Evolutionary conservation across 2,329 filamentous ascomycete genomes (phyloP).

Genomic region (Conoideocrella luteorostrata): DNA sequence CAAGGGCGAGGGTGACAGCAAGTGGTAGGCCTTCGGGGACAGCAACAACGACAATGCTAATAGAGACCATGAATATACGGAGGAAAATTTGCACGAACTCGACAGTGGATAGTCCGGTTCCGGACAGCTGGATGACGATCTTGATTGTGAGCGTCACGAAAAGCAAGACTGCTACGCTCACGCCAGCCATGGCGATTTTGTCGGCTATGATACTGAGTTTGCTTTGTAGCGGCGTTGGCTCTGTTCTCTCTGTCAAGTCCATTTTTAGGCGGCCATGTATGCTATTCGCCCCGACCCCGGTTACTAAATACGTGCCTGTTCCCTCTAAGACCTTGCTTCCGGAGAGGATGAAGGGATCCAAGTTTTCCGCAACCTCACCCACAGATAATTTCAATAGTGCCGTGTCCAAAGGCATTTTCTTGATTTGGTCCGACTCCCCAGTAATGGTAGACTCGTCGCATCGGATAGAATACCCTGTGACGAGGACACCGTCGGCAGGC

Average conservation of each 20-base stretch:
- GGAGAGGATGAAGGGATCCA: conserved; percentile 59
- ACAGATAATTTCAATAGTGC: not conserved
- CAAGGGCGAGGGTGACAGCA: conserved; percentile 60
- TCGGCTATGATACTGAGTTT: conserved; percentile 37
- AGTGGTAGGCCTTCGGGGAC: conserved; percentile 61
- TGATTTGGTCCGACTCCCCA: conserved; percentile 66
- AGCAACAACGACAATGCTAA: conserved; percentile 61
- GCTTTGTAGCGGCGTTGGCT: conserved; percentile 47
- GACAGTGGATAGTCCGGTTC: conserved; percentile 39
- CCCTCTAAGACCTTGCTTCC: conserved; percentile 42
- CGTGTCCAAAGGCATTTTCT: conserved; percentile 52
- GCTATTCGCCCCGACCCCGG: conserved; percentile 47
- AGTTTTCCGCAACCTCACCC: conserved; percentile 27
- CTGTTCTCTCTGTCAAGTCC: conserved; percentile 44
- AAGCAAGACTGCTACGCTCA: conserved; percentile 63
- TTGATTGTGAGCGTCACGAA: conserved; percentile 75
- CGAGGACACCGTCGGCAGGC: conserved; percentile 64
- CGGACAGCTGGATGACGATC: conserved; percentile 58
- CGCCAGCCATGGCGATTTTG: conserved; percentile 36
- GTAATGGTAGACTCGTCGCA: conserved; percentile 71
- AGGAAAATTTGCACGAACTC: conserved; percentile 55
- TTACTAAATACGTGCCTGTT: conserved; percentile 47
- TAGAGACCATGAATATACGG: conserved; percentile 57
- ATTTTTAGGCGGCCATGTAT: conserved; percentile 50
- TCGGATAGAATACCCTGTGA: conserved; percentile 45